phyloP scores from a whole-genome alignment of 768 basidiomycete genomes.

The Lentinula boryana region DNA sequence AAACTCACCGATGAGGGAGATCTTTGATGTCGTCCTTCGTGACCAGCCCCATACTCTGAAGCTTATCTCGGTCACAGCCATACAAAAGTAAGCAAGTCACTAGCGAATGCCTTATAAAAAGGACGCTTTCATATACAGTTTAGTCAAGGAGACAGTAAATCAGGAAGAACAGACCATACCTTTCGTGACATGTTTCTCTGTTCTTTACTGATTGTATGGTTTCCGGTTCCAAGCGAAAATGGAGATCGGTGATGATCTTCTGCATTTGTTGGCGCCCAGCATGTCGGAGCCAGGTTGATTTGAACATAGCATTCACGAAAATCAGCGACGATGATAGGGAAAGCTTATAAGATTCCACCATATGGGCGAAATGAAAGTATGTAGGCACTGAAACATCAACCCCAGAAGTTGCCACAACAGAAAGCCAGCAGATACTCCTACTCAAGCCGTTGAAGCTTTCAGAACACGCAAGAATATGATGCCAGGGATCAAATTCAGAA shows the following conservation, averaged over 20 bases:
- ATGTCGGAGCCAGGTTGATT: conserved; percentile 57
- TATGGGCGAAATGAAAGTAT: conserved; percentile 40
- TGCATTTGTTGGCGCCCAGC: conserved; percentile 57
- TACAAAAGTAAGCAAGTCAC: conserved; percentile 57
- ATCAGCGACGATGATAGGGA: conserved; percentile 39
- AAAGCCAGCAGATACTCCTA: conserved; percentile 52
- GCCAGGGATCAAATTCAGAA: conserved; percentile 47
- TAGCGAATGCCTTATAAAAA: conserved; percentile 57
- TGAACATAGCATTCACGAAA: conserved; percentile 48
- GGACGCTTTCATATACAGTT: conserved; percentile 21
- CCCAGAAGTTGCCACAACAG: conserved; percentile 56
- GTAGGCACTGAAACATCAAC: conserved; percentile 52
- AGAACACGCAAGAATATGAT: conserved; percentile 17
- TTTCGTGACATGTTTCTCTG: conserved; percentile 19
- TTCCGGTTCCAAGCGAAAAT: conserved; percentile 33
- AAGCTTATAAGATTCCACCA: conserved; percentile 30
- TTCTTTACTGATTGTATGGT: conserved; percentile 31
- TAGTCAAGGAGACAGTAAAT: background rate
- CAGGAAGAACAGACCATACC: conserved; percentile 26
- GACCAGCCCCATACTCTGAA: conserved; percentile 43
- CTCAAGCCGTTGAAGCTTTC: conserved; percentile 27
- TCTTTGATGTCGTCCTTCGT: conserved; percentile 37
- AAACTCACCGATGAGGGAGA: conserved; percentile 52
- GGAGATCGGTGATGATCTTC: conserved; percentile 39
- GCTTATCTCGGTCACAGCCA: conserved; percentile 52